Evolutionary conservation across 2,329 filamentous ascomycete species (phyloP).

Genomic region (Cryphonectria carpinicola): DNA sequence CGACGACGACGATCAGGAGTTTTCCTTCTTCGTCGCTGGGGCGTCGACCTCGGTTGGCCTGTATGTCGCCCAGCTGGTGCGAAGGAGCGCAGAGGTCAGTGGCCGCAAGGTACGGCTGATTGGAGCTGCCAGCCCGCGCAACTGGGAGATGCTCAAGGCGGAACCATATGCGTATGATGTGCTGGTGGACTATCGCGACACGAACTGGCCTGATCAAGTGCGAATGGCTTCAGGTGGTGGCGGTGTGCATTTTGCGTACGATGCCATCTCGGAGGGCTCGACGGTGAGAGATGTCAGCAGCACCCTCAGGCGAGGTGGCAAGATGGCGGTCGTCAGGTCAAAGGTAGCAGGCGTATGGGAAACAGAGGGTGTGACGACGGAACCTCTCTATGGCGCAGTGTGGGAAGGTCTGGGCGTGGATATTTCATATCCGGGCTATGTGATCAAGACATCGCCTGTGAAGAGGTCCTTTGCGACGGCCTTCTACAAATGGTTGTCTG

Average conservation of each 20-base stretch:
- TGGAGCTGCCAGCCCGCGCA: constrained; percentile 36
- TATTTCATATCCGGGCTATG: constrained; percentile 42
- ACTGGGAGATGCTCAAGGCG: constrained; percentile 35
- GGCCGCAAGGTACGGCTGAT: constrained; percentile 34
- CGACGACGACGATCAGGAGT: neutral
- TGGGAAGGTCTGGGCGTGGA: constrained; percentile 48
- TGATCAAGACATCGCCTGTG: constrained; percentile 31
- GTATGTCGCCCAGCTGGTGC: constrained; percentile 39
- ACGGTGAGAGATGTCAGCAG: constrained; percentile 40
- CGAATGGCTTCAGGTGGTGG: constrained; percentile 30
- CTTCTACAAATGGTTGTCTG: constrained; percentile 43
- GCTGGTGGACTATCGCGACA: constrained; percentile 44
- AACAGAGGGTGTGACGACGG: constrained; percentile 34
- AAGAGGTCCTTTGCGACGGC: constrained; percentile 39
- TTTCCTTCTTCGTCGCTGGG: constrained; percentile 38
- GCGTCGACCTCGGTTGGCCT: constrained; percentile 41
- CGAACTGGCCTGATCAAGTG: constrained; percentile 40
- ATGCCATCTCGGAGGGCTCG: constrained; percentile 45
- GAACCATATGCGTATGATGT: constrained; percentile 43
- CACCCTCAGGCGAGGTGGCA: constrained; percentile 36
- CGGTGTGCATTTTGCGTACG: constrained; percentile 43
- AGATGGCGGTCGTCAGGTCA: constrained; percentile 38
- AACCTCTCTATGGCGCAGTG: constrained; percentile 46
- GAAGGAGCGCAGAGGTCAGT: constrained; percentile 12
- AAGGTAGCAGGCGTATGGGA: constrained; percentile 37